phyloP scores from a whole-genome alignment of 2,329 filamentous ascomycete genomes.

The Fusarium coicis region DNA sequence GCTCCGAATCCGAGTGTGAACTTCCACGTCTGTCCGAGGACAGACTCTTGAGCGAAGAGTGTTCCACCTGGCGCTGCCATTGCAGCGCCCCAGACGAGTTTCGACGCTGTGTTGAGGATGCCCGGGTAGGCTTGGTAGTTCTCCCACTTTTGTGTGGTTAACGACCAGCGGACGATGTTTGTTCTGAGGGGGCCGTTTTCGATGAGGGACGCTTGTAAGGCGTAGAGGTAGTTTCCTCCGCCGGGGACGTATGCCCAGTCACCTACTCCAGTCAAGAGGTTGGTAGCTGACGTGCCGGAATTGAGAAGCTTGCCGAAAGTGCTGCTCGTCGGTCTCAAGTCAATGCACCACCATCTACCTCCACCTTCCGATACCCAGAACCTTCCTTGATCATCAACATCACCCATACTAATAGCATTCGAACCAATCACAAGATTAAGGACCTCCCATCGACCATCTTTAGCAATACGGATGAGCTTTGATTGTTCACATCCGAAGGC shows the following conservation, averaged over 20 bases:
- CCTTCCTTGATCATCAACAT: slow-evolving; percentile 20
- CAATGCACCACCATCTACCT: slow-evolving; percentile 20
- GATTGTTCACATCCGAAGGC: background rate
- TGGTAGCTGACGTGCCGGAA: background rate
- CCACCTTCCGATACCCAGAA: slow-evolving; percentile 23
- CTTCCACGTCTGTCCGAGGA: slow-evolving; percentile 15
- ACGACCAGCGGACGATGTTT: slow-evolving; percentile 23
- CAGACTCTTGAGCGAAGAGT: slow-evolving; percentile 16
- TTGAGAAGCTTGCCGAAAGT: background rate
- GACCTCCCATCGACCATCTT: background rate
- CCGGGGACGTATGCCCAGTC: slow-evolving; percentile 37
- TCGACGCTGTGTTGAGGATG: background rate
- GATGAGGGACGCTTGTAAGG: slow-evolving; percentile 11
- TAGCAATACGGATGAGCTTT: slow-evolving; percentile 26
- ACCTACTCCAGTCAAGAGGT: background rate
- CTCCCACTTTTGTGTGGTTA: slow-evolving; percentile 5
- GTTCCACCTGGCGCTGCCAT: background rate
- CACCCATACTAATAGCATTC: slow-evolving; percentile 22
- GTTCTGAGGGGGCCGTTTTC: background rate
- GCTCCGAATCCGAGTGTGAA: background rate
- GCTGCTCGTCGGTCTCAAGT: background rate
- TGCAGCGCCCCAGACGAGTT: slow-evolving; percentile 6
- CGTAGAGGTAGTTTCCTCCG: slow-evolving; percentile 29
- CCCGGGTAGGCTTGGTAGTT: background rate
- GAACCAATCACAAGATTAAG: background rate